A percentile compares a stretch with the other conserved stretches of the same genome.
Evolutionary conservation across 257 asterid species (phyloP).

Genomic region (Ophiorrhiza pumila): DNA sequence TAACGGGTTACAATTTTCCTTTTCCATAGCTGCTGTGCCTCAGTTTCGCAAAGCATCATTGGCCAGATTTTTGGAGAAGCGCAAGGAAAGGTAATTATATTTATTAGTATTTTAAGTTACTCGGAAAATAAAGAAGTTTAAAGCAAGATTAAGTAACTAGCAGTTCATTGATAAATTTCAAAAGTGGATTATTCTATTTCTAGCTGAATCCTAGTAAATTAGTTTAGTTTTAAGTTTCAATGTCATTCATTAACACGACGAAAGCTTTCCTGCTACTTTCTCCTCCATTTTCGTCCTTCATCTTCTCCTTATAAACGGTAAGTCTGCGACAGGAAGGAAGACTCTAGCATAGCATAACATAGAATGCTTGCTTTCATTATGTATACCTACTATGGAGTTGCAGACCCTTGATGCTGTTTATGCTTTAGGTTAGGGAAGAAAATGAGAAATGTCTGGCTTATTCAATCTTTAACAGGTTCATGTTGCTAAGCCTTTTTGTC

Average conservation of each 20-base stretch:
- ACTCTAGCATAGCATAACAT: too few species aligned
- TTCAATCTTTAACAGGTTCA: constrained; percentile 33
- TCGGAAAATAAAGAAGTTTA: not conserved
- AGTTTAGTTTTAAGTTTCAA: not conserved
- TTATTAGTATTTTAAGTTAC: not conserved
- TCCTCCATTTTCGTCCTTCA: too few species aligned
- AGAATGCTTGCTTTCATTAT: too few species aligned
- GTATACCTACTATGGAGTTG: too few species aligned
- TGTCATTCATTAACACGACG: not conserved
- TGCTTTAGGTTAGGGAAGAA: not conserved
- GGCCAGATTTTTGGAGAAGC: constrained; percentile 91
- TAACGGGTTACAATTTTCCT: constrained; percentile 2
- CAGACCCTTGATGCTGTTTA: not conserved
- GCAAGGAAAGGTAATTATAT: constrained; percentile 69
- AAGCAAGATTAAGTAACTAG: not conserved
- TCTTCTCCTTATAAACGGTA: too few species aligned
- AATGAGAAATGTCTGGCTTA: not conserved
- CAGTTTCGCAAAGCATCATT: constrained; percentile 84
- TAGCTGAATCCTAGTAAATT: not conserved
- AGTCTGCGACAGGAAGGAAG: too few species aligned
- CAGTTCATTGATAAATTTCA: not conserved
- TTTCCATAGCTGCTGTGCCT: constrained; percentile 76
- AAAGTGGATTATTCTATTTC: too few species aligned
- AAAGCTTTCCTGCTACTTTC: too few species aligned
- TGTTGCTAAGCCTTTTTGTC: not conserved